Base-by-base conservation (phyloP, 2,329 filamentous ascomycete species). In the Apiospora koreana region DNA sequence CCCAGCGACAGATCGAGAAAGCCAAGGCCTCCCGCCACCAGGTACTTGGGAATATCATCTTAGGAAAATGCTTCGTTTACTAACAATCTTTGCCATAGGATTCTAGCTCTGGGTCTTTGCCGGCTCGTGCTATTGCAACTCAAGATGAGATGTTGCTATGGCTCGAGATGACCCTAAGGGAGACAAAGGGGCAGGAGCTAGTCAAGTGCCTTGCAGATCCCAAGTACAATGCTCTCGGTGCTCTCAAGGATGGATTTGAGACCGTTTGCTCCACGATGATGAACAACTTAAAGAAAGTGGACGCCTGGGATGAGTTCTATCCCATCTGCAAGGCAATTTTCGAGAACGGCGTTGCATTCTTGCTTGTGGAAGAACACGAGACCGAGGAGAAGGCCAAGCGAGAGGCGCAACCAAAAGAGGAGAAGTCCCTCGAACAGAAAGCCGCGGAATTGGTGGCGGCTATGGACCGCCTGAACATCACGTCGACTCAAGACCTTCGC, bases 71-170 rank as follows among this genome's bases (percentile, higher is more conserved):
- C 2, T 43, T 21, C 5, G 9, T 43, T 8, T 43, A n/a, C 64
- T 65, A 43, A 65, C 12, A 16, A 9, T 10, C 1, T n/a, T 62
- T 45, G 18, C 25, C 3, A 46, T 35, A 35, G 31, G 48, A n/a
- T 31, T 45, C 14, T 12, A 14, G 28, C 25, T 25, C 45, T 18
- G 35, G 14, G 10, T 6, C 42, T 10, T 42, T 65, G 16, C 48
- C 64, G 1, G 45, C 68, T 23, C 70, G 71, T 43, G 67, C 68
- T 38, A 64, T 69, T 1, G 18, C 72, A 18, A 74, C 21, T 16
- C 74, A 78, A 31, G 69, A 72, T 4, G 76, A 78, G 43, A 66
- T 74, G 8, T 68, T 68, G 28, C 48, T 79, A 10, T 79, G 77
- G 77, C 28, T 77, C 6, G 54, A 68, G 9, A 62, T 62, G 21